Percentiles rank a stretch among this genome's conserved stretches.
These are phyloP conservation scores for Polytrichum commune DNA, from an alignment of 225 moss, liverwort and hornwort genomes.

Conservation along the genomic window DNA sequence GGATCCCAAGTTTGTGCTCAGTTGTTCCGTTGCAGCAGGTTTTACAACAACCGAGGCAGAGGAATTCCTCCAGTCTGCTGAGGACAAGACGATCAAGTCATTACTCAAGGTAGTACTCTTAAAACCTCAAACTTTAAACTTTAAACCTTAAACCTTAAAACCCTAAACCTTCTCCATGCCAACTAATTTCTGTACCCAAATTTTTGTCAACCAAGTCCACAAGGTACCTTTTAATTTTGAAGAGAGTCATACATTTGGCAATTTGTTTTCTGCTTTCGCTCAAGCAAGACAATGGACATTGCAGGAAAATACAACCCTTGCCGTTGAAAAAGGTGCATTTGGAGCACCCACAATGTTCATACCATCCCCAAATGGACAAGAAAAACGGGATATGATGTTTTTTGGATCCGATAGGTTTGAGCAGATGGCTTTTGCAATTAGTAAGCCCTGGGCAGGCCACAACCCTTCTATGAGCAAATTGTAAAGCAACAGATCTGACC, in stretches of 20 bases:
- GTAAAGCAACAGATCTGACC: conserved; percentile 6
- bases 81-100: conserved; percentile 30
- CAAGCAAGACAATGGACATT: not conserved
- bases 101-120: conserved; percentile 42
- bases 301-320: conserved; percentile 57
- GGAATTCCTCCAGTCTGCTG: conserved; percentile 21
- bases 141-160: not conserved
- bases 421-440: conserved; percentile 62
- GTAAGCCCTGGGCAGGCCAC: conserved; percentile 64
- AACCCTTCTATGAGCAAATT: conserved; percentile 33
- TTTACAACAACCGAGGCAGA: conserved; percentile 34
- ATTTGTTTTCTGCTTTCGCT: no score
- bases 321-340: conserved; percentile 59
- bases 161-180: not conserved
- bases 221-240: no score
- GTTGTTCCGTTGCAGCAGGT: conserved; percentile 50
- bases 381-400: conserved; percentile 43
- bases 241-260: no score
- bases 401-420: conserved; percentile 81
- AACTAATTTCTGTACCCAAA: not conserved
- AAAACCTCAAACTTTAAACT: not conserved
- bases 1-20: conserved; percentile 34
- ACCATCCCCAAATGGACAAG: not conserved
- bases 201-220: not conserved
- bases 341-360: conserved; percentile 63